Percentiles rank a stretch among this genome's conserved stretches.
phyloP scores from a whole-genome alignment of 495 filamentous ascomycete species.

The Thermochaetoides thermophila region DNA sequence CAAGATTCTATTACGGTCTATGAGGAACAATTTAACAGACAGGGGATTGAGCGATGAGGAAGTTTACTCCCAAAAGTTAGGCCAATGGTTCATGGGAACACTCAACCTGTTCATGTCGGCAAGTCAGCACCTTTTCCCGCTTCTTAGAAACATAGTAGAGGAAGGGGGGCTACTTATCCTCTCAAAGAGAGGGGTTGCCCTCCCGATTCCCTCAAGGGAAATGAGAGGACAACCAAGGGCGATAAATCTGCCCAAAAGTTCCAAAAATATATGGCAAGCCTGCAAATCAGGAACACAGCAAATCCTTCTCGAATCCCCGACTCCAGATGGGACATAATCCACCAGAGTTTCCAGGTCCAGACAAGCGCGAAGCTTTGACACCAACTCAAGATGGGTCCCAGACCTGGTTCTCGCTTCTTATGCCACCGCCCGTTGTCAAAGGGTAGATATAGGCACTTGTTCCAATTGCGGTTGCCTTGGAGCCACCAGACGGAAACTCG shows the following conservation, averaged over 20 bases:
- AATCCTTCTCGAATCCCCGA: slow-evolving; percentile 5
- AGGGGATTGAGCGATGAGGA: no score
- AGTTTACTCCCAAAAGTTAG: no score
- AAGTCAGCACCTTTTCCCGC: slow-evolving; percentile 10
- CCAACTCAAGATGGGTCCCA: slow-evolving; percentile 91
- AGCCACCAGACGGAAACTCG: slow-evolving; percentile 9
- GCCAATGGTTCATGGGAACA: no score
- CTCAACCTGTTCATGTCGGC: slow-evolving; percentile 3
- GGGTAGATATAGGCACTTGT: slow-evolving; percentile 1
- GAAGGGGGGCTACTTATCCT: slow-evolving; percentile 46
- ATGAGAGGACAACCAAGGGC: slow-evolving; percentile 27
- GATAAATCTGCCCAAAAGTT: slow-evolving; percentile 9
- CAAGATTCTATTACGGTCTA: no score
- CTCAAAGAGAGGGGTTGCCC: slow-evolving; percentile 41
- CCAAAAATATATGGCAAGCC: background rate
- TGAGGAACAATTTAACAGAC: no score
- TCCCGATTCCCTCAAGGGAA: slow-evolving; percentile 8
- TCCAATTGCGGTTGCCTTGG: slow-evolving; percentile 2
- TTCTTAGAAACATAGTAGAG: background rate
- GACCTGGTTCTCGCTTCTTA: slow-evolving; percentile 7
- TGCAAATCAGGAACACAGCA: background rate
- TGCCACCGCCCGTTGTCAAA: slow-evolving; percentile 7
- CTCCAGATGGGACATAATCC: slow-evolving; percentile 9
- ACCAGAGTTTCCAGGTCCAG: slow-evolving; percentile 22
- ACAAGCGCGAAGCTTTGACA: slow-evolving; percentile 93